phyloP scores from a whole-genome alignment of 169 alveolate species.

The Ophryocystis elektroscirrha region DNA sequence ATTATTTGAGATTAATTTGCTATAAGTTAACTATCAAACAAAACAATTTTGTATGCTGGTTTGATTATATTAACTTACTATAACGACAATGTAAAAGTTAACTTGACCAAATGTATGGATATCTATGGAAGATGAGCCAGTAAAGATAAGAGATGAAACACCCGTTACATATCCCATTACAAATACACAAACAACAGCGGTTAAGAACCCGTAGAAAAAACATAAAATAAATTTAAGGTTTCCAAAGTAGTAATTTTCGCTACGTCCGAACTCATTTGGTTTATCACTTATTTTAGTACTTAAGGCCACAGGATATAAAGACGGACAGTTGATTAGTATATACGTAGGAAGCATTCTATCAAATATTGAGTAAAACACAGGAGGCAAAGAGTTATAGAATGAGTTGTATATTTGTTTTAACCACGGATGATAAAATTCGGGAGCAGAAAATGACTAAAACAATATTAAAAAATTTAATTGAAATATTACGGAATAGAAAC shows the following conservation, averaged over 20 bases:
- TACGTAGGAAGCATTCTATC: conserved; percentile 44
- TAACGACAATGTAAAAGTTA: neutral
- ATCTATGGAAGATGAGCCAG: neutral
- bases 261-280: too few species aligned
- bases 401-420: conserved; percentile 39
- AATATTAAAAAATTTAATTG: neutral
- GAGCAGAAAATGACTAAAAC: conserved; percentile 27
- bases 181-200: too few species aligned
- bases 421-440: conserved; percentile 42
- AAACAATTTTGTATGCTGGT: neutral
- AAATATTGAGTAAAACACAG: conserved; percentile 35
- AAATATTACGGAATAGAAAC: conserved; percentile 18
- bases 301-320: conserved; percentile 23
- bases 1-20: neutral
- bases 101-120: neutral
- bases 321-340: conserved; percentile 33
- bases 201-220: too few species aligned
- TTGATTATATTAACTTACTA: neutral
- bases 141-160: neutral
- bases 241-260: too few species aligned
- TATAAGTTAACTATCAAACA: neutral
- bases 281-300: neutral
- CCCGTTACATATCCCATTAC: too few species aligned
- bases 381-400: conserved; percentile 37
- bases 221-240: too few species aligned